Evolutionary conservation across 2,329 filamentous ascomycete species (phyloP).

Genomic region (Microsporum audouinii): DNA sequence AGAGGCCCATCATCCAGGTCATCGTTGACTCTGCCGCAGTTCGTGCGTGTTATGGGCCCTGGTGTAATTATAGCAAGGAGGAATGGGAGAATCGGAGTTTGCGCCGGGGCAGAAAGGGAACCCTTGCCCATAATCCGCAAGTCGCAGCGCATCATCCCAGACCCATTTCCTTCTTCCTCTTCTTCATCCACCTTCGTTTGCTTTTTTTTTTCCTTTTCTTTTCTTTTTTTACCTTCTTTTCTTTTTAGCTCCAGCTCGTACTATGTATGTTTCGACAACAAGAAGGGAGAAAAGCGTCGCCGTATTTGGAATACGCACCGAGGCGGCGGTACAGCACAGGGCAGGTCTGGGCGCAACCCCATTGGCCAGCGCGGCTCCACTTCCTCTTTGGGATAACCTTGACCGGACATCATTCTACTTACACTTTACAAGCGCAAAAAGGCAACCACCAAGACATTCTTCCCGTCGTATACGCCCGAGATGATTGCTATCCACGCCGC

Average conservation of each 20-base stretch:
- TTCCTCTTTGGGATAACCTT: background rate
- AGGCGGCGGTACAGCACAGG: slow-evolving; percentile 2
- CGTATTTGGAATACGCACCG: slow-evolving; percentile 4
- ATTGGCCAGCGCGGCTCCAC: background rate
- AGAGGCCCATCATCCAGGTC: background rate
- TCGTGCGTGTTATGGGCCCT: background rate
- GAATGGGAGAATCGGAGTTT: background rate
- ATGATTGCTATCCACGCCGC: no score
- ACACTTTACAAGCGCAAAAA: background rate
- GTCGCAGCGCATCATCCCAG: background rate
- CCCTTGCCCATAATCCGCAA: background rate
- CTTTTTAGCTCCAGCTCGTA: background rate
- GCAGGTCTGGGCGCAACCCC: background rate
- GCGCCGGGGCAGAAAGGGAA: background rate
- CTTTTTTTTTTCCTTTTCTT: background rate
- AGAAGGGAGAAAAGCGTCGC: background rate
- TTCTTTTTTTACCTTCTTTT: background rate
- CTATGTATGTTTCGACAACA: background rate
- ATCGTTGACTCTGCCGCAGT: background rate
- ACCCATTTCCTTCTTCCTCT: background rate
- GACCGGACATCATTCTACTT: background rate
- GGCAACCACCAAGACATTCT: no score
- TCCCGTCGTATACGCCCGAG: no score
- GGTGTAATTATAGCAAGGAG: slow-evolving; percentile 1
- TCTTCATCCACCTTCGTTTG: background rate